phyloP scores from a whole-genome alignment of 1,284 basidiomycete genomes.

The Rhodotorula sp. region DNA sequence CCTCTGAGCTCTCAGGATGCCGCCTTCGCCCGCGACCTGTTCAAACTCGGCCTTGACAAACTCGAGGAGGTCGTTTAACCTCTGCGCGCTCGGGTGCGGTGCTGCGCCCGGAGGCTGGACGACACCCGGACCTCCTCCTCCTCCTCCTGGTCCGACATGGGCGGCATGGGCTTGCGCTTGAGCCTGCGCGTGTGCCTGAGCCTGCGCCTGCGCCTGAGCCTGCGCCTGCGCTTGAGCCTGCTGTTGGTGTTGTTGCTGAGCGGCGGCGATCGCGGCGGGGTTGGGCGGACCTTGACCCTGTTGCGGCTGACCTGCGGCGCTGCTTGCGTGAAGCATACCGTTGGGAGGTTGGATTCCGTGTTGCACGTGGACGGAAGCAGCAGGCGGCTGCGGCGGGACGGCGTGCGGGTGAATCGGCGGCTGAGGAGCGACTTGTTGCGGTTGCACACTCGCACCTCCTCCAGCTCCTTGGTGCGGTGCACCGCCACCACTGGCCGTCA shows the following conservation, averaged over 20 bases:
- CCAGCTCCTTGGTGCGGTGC: neutral
- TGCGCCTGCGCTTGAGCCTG: neutral
- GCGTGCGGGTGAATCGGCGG: constrained; percentile 2
- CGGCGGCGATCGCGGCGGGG: neutral
- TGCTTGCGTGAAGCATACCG: too few relatives aligned
- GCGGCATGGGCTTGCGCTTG: neutral
- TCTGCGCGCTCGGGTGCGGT: constrained; percentile 33
- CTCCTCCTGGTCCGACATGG: constrained; percentile 6
- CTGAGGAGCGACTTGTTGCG: neutral
- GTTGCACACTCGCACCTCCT: neutral
- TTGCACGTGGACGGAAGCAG: too few relatives aligned
- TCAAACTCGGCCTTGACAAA: constrained; percentile 84
- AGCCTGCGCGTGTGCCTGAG: neutral
- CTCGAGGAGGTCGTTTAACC: constrained; percentile 78
- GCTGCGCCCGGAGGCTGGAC: constrained; percentile 1
- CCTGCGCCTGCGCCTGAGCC: neutral
- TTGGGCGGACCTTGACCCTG: neutral
- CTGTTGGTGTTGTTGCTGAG: neutral
- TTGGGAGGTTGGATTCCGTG: too few relatives aligned
- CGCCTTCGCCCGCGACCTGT: constrained; percentile 66
- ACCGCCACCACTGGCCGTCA: neutral
- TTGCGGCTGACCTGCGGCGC: too few relatives aligned
- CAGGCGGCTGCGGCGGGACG: neutral
- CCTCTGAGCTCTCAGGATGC: constrained; percentile 67
- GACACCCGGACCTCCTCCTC: neutral